phyloP scores from a whole-genome alignment of 306 rosid genomes.

The Vigna angularis region DNA sequence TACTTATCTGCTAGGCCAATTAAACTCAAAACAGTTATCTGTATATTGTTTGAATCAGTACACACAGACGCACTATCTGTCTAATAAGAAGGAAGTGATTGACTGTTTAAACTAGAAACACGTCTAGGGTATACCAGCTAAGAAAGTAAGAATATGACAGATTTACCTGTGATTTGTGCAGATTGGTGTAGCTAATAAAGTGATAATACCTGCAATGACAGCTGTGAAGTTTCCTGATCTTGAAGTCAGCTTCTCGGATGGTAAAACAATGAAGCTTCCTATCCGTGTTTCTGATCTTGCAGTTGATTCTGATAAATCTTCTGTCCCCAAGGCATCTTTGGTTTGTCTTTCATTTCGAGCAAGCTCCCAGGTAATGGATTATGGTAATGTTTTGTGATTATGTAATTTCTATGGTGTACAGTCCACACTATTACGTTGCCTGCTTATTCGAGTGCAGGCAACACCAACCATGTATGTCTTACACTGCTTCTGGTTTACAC shows the following conservation, averaged over 20 bases:
- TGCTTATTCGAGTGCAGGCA: conserved; percentile 23
- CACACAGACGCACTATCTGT: not conserved
- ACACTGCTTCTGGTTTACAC: not conserved
- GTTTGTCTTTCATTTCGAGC: conserved; percentile 87
- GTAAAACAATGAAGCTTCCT: conserved; percentile 75
- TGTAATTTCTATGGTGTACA: conserved; percentile 15
- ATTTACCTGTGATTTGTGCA: conserved; percentile 46
- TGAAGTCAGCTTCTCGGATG: conserved; percentile 66
- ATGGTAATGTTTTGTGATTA: conserved; percentile 31
- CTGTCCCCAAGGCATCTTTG: conserved; percentile 69
- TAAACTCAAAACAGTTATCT: not conserved
- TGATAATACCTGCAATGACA: conserved; percentile 67
- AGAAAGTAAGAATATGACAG: conserved; percentile 24
- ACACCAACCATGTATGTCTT: conserved; percentile 14
- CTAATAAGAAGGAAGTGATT: not conserved
- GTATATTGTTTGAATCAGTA: conserved; percentile 21
- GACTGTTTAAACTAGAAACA: conserved; percentile 34
- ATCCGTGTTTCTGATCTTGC: conserved; percentile 45
- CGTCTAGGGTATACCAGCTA: not conserved
- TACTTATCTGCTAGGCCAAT: conserved; percentile 28
- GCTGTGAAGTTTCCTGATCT: conserved; percentile 82
- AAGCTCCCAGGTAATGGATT: conserved; percentile 68
- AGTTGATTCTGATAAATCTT: conserved; percentile 47
- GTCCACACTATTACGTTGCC: conserved; percentile 10
- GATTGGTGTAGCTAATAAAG: conserved; percentile 76